Evolutionary conservation across 768 basidiomycete species (phyloP).

Genomic region (Mycena polygramma): DNA sequence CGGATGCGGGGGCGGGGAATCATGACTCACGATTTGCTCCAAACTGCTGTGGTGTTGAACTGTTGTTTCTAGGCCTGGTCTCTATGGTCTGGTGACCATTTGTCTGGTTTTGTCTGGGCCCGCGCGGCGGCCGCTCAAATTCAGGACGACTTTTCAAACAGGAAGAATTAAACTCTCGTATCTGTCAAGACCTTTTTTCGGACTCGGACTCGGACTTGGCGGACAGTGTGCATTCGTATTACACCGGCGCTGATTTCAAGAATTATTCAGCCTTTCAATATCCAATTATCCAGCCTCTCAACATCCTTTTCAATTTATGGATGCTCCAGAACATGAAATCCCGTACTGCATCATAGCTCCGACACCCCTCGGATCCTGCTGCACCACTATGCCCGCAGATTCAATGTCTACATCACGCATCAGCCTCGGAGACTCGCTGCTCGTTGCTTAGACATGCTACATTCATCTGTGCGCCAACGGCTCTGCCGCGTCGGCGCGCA

Average conservation of each 20-base stretch:
- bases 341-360: constrained; percentile 4
- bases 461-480: neutral
- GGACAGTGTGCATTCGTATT: neutral
- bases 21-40: neutral
- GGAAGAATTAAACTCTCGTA: neutral
- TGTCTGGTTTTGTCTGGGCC: no score
- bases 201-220: neutral
- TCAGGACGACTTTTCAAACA: no score
- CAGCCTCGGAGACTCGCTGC: constrained; percentile 9
- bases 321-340: neutral
- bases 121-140: no score
- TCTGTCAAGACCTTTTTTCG: neutral
- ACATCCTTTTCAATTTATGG: neutral
- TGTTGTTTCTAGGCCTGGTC: neutral
- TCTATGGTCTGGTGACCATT: no score
- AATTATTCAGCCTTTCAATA: neutral
- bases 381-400: neutral
- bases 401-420: constrained; percentile 1
- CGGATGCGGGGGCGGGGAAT: neutral
- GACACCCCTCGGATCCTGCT: neutral
- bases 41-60: no score
- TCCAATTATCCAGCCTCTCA: constrained; percentile 1
- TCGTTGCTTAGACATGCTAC: neutral
- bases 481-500: constrained; percentile 14
- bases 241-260: neutral